Conservation (phyloP, 2,329 filamentous ascomycete species). For the Monosporascus ibericus region DNA sequence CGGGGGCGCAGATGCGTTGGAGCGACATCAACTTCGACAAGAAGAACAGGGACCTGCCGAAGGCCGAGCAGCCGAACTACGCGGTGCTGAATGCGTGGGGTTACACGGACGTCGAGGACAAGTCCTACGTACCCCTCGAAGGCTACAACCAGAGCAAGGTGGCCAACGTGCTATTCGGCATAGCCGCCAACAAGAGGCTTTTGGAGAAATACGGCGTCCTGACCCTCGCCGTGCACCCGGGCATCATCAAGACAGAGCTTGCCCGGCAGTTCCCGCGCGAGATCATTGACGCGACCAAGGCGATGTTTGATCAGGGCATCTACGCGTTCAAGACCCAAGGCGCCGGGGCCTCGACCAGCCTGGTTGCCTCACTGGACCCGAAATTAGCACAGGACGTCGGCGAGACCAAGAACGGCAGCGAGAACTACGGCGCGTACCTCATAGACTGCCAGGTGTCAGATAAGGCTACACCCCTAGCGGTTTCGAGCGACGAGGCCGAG, state of each 20-base stretch:
- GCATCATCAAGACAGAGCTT: constrained; percentile 28
- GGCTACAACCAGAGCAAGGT: constrained; percentile 30
- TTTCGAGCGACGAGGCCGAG: constrained; percentile 25
- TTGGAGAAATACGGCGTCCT: constrained; percentile 28
- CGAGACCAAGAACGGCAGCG: constrained; percentile 19
- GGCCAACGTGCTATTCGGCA: constrained; percentile 27
- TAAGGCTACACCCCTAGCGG: constrained; percentile 11
- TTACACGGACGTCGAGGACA: constrained; percentile 13
- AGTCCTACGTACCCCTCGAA: constrained; percentile 24
- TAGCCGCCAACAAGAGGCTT: constrained; percentile 20
- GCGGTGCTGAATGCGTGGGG: constrained; percentile 17
- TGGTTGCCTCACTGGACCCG: constrained; percentile 28
- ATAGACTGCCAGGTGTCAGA: constrained; percentile 28
- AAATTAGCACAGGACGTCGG: constrained; percentile 12
- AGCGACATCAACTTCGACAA: constrained; percentile 30
- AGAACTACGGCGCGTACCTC: constrained; percentile 26
- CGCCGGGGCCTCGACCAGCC: constrained; percentile 20
- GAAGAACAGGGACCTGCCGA: constrained; percentile 25
- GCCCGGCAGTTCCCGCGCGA: constrained; percentile 12
- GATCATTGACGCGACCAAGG: constrained; percentile 7
- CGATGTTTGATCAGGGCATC: background rate
- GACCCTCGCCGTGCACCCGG: constrained; percentile 25
- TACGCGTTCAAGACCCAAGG: constrained; percentile 11
- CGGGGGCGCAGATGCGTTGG: constrained; percentile 23
- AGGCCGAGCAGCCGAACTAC: constrained; percentile 24